phyloP scores from a whole-genome alignment of 345 rosid genomes.

The Ailanthus altissimus region DNA sequence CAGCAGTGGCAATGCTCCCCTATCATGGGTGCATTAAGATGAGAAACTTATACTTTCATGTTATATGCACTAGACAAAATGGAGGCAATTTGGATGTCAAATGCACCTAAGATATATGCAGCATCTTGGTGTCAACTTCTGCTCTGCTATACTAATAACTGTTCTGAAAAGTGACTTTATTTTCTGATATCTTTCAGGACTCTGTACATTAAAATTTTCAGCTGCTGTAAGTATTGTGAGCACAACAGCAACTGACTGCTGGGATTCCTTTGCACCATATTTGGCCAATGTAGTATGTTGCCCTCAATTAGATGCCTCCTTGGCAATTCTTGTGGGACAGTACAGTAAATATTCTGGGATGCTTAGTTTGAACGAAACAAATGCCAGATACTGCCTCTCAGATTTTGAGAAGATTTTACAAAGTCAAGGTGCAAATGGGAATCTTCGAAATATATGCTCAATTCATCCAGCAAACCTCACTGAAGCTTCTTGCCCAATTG shows the following conservation, averaged over 20 bases:
- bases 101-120: neutral
- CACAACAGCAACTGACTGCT: conserved; percentile 54
- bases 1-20: neutral
- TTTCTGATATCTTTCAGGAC: conserved; percentile 38
- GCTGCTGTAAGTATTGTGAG: conserved; percentile 45
- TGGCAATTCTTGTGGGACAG: conserved; percentile 55
- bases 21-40: neutral
- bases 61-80: neutral
- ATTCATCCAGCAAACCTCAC: conserved; percentile 49
- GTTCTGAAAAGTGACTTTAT: neutral
- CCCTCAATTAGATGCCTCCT: conserved; percentile 59
- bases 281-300: conserved; percentile 64
- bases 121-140: neutral
- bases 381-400: conserved; percentile 52
- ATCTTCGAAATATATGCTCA: conserved; percentile 44
- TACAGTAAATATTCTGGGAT: conserved; percentile 46
- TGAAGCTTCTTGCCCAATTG: conserved; percentile 51
- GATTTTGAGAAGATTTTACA: conserved; percentile 53
- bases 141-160: neutral
- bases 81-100: neutral
- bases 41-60: neutral
- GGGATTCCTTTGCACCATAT: conserved; percentile 50
- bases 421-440: conserved; percentile 49
- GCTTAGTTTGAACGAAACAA: conserved; percentile 45
- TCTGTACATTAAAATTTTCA: conserved; percentile 47